Evolutionary conservation across 208 protist species (phyloP).

Genomic region (Acanthamoeba castellanii): DNA sequence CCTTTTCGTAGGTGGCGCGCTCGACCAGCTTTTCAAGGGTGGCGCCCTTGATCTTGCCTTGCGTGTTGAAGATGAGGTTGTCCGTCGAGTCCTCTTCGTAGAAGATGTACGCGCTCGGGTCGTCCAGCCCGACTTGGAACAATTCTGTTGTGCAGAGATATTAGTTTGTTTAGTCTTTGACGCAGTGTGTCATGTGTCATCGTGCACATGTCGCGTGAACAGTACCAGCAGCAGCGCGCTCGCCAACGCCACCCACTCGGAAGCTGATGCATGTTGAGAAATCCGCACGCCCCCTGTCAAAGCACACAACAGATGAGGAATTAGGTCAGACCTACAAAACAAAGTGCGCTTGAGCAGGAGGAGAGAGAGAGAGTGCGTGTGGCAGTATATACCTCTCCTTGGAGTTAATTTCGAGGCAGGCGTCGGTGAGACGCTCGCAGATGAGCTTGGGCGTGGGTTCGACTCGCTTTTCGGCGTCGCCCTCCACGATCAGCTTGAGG

Average conservation of each 20-base stretch:
- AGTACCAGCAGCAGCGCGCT: slow-evolving; percentile 26
- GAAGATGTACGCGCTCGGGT: slow-evolving; percentile 58
- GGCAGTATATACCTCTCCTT: slow-evolving; percentile 59
- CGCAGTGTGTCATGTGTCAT: background rate
- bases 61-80: slow-evolving; percentile 62
- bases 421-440: slow-evolving; percentile 41
- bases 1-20: slow-evolving; percentile 68
- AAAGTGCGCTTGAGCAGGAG: too few relatives aligned
- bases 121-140: slow-evolving; percentile 54
- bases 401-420: slow-evolving; percentile 34
- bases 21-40: slow-evolving; percentile 79
- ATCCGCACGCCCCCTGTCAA: slow-evolving; percentile 5
- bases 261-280: slow-evolving; percentile 56
- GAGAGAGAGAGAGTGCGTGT: too few relatives aligned
- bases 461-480: slow-evolving; percentile 27
- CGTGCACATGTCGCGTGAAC: background rate
- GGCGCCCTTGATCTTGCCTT: slow-evolving; percentile 70
- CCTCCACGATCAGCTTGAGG: slow-evolving; percentile 50
- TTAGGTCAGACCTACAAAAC: too few relatives aligned
- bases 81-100: slow-evolving; percentile 59
- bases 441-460: slow-evolving; percentile 66
- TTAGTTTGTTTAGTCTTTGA: background rate
- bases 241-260: slow-evolving; percentile 37
- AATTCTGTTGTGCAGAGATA: background rate
- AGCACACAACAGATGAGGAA: too few relatives aligned